Evolutionary conservation across 2,329 filamentous ascomycete genomes (phyloP).

Genomic region (Aspergillus japonicus): DNA sequence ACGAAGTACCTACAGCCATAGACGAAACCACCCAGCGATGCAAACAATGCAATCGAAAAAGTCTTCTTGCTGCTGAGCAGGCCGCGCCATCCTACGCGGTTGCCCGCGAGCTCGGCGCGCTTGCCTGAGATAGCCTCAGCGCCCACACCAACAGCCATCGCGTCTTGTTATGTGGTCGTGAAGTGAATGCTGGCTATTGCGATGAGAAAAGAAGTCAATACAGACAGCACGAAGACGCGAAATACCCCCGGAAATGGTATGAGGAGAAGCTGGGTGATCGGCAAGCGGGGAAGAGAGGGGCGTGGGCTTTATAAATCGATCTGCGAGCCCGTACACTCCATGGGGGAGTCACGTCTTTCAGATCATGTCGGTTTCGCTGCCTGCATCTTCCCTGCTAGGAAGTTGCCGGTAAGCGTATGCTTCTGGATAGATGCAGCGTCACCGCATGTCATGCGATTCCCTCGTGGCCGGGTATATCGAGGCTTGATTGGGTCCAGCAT

Average conservation of each 20-base stretch:
- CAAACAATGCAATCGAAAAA: conserved; percentile 56
- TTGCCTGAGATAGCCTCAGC: conserved; percentile 30
- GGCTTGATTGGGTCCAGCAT: neutral
- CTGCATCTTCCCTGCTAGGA: neutral
- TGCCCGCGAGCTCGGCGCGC: conserved; percentile 35
- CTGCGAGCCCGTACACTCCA: neutral
- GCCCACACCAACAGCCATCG: conserved; percentile 10
- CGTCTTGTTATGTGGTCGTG: neutral
- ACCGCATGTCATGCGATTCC: neutral
- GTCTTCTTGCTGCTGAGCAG: conserved; percentile 55
- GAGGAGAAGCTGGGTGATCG: neutral
- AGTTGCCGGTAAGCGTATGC: neutral
- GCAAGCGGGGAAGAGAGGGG: neutral
- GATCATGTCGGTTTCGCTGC: neutral
- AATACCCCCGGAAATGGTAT: neutral
- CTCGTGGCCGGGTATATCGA: neutral
- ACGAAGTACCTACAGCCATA: conserved; percentile 54
- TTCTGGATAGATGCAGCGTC: neutral
- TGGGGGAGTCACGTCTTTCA: neutral
- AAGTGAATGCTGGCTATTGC: too few relatives aligned
- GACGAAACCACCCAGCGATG: conserved; percentile 53
- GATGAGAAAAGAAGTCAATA: neutral
- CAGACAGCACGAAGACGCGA: neutral
- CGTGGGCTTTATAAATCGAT: neutral
- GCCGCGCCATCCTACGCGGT: conserved; percentile 45